These are phyloP conservation scores for Eucalyptus urophylla DNA, from an alignment of 345 rosid genomes.

Conservation along the genomic window DNA sequence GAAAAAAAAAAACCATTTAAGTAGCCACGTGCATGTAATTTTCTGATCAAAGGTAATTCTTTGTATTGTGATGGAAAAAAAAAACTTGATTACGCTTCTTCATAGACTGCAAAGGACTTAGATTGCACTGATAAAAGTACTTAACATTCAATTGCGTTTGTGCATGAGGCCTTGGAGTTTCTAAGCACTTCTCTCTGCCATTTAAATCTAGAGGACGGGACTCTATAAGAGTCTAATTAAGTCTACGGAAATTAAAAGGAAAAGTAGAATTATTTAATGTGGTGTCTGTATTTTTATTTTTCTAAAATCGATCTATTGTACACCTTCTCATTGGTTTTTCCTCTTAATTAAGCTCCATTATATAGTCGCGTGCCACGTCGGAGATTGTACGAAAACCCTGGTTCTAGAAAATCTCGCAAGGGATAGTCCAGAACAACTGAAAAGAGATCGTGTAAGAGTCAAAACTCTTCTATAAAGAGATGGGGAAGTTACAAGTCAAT, in stretches of 20 bases:
- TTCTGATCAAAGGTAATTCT: not conserved
- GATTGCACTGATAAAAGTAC: not conserved
- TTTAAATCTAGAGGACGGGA: not conserved
- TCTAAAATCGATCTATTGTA: not conserved
- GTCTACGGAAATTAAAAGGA: not conserved
- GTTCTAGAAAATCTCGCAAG: not conserved
- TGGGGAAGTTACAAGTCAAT: not conserved
- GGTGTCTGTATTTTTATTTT: not conserved
- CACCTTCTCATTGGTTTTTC: not conserved
- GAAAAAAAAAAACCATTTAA: not conserved
- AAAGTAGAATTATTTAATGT: not conserved
- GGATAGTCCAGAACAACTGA: not conserved
- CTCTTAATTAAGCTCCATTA: not conserved
- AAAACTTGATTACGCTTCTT: not conserved
- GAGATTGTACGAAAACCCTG: not conserved
- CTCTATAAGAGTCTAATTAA: not conserved
- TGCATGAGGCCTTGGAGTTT: not conserved
- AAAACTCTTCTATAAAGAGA: not conserved
- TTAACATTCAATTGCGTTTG: not conserved
- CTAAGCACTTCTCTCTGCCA: not conserved
- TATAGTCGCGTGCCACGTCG: not conserved
- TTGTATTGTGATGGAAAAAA: not conserved
- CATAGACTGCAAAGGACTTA: not conserved
- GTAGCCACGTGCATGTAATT: not conserved
- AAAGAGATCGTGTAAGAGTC: not conserved